phyloP scores from a whole-genome alignment of 169 alveolate genomes.

The Toxoplasma gondii region DNA sequence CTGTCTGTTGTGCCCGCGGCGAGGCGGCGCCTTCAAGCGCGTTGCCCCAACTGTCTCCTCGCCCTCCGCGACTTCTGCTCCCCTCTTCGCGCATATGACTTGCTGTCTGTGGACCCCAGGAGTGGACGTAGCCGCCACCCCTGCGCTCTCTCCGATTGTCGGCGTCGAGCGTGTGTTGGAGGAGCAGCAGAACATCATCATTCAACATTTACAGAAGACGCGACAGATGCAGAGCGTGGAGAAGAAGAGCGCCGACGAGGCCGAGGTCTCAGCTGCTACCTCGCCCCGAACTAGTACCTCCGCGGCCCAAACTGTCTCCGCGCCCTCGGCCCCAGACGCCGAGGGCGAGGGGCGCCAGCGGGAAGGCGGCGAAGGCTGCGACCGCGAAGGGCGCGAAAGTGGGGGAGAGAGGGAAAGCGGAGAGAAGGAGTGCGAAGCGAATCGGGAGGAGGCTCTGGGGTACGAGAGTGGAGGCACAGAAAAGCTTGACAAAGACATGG shows the following conservation, averaged over 20 bases:
- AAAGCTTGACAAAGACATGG: neutral
- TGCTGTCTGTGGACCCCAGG: conserved; percentile 70
- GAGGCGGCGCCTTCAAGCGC: conserved; percentile 80
- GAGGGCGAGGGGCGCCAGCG: neutral
- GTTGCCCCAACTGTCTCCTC: conserved; percentile 12
- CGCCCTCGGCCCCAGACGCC: neutral
- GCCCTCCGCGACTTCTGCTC: neutral
- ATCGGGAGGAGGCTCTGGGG: neutral
- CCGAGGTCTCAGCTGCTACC: neutral
- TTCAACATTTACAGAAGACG: conserved; percentile 26
- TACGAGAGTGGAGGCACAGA: neutral
- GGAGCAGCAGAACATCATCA: conserved; percentile 42
- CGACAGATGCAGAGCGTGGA: neutral
- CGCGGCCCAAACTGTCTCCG: neutral
- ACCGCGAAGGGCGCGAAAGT: too few relatives aligned
- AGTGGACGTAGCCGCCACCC: conserved; percentile 64
- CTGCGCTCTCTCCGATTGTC: conserved; percentile 53
- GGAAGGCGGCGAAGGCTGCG: neutral
- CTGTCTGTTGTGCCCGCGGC: conserved; percentile 76
- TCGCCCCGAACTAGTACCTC: neutral
- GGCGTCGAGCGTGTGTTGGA: conserved; percentile 67
- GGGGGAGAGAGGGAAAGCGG: conserved; percentile 18
- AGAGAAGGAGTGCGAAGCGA: neutral
- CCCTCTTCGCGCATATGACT: conserved; percentile 67
- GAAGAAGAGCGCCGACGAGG: neutral